phyloP scores from a whole-genome alignment of 495 filamentous ascomycete genomes.

The Tuber borchii region DNA sequence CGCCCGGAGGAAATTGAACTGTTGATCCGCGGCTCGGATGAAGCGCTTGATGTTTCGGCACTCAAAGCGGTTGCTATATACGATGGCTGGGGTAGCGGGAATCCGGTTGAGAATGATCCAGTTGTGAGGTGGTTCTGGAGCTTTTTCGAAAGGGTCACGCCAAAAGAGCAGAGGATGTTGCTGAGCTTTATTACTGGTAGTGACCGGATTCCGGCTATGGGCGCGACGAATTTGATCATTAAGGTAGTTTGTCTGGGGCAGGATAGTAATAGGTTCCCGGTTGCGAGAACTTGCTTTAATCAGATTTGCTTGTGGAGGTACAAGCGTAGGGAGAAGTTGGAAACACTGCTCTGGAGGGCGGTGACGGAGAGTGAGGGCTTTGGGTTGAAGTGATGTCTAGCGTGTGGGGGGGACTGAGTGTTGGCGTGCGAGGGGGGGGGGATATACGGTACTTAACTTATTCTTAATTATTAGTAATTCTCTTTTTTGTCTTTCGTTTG shows the following conservation, averaged over 20 bases:
- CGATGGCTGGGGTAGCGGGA: constrained; percentile 60
- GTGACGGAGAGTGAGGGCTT: constrained; percentile 90
- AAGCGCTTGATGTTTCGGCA: constrained; percentile 68
- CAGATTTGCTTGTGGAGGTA: constrained; percentile 71
- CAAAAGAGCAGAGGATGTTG: constrained; percentile 66
- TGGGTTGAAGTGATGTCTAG: constrained; percentile 63
- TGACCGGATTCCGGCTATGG: constrained; percentile 87
- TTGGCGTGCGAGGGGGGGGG: background rate
- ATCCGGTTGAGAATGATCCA: constrained; percentile 53
- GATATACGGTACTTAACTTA: background rate
- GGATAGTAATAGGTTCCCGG: constrained; percentile 67
- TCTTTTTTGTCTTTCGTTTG: background rate
- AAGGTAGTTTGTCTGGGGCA: constrained; percentile 68
- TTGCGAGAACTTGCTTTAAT: constrained; percentile 90
- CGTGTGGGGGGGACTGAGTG: background rate
- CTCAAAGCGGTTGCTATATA: constrained; percentile 74
- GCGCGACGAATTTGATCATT: constrained; percentile 72
- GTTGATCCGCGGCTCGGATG: constrained; percentile 80
- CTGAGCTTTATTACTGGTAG: constrained; percentile 89
- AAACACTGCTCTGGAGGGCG: constrained; percentile 72
- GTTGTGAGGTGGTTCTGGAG: constrained; percentile 86
- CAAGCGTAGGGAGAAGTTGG: constrained; percentile 56
- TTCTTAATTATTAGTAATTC: background rate
- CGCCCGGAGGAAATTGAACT: constrained; percentile 93
- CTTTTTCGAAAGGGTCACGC: constrained; percentile 59